Percentiles rank a stretch among this genome's conserved stretches.
Conservation (phyloP, 1,284 basidiomycete genomes). For the Schizopora paradoxa region DNA sequence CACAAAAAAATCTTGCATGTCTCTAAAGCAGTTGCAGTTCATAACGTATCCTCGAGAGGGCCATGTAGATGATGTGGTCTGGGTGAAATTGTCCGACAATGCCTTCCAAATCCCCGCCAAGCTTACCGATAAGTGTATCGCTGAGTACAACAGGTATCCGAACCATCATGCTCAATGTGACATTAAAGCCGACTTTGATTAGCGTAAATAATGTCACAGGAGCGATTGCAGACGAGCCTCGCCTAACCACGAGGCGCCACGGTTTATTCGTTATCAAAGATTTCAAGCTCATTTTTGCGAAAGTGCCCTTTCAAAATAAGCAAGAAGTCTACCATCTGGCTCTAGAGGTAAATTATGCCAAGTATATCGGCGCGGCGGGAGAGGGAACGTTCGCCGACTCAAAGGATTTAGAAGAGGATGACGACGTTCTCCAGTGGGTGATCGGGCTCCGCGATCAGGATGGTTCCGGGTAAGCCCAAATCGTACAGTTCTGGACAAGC, state of each 20-base stretch:
- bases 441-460: slow-evolving; percentile 9
- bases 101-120: slow-evolving; percentile 7
- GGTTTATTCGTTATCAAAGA: slow-evolving; percentile 2
- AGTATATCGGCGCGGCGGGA: slow-evolving; percentile 8
- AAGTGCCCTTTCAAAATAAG: slow-evolving; percentile 7
- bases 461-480: slow-evolving; percentile 9
- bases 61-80: slow-evolving; percentile 13
- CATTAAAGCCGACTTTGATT: background rate
- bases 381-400: slow-evolving; percentile 14
- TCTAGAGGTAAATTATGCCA: slow-evolving; percentile 9
- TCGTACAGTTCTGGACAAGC: too few relatives aligned
- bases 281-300: slow-evolving; percentile 13
- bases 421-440: slow-evolving; percentile 14
- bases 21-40: too few relatives aligned
- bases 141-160: slow-evolving; percentile 10
- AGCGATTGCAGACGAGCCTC: background rate
- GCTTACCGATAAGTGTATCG: slow-evolving; percentile 10
- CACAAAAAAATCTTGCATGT: too few relatives aligned
- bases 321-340: slow-evolving; percentile 9
- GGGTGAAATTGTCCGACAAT: slow-evolving; percentile 17
- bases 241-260: slow-evolving; percentile 12
- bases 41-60: slow-evolving; percentile 11
- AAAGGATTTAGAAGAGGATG: slow-evolving; percentile 5
- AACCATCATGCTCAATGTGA: background rate
- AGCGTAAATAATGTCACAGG: slow-evolving; percentile 4